Evolutionary conservation across 2,329 filamentous ascomycete genomes (phyloP).

Genomic region (Colletotrichum sublineola): DNA sequence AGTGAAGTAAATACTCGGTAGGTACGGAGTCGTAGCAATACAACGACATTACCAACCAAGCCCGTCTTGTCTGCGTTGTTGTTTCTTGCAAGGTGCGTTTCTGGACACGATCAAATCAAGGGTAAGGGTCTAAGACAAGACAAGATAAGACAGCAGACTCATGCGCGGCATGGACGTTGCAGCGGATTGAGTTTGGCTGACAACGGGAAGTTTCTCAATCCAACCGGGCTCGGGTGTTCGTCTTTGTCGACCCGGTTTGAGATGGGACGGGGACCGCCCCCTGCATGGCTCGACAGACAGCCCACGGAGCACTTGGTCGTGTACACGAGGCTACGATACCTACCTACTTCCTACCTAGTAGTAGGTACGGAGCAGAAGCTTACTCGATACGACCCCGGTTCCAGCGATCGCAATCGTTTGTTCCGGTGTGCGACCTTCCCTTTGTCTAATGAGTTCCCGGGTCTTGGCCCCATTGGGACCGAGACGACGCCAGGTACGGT

Average conservation of each 20-base stretch:
- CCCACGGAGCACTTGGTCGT: no score
- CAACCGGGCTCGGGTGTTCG: slow-evolving; percentile 14
- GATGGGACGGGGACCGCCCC: slow-evolving; percentile 13
- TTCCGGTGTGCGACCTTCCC: not conserved
- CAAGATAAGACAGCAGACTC: not conserved
- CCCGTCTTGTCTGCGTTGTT: no score
- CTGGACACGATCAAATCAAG: not conserved
- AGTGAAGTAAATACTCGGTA: no score
- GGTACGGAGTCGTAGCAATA: no score
- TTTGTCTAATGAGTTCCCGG: slow-evolving; percentile 1
- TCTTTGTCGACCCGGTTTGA: slow-evolving; percentile 33
- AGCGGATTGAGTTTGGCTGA: slow-evolving; percentile 12
- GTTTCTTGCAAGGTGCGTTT: not conserved
- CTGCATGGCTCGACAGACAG: no score
- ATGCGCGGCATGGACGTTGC: not conserved
- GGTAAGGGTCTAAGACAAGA: slow-evolving; percentile 34
- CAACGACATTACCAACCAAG: no score
- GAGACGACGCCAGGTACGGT: no score
- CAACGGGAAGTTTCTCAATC: not conserved
- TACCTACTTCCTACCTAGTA: no score
- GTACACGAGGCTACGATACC: no score
- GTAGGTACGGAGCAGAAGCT: no score
- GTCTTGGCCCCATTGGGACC: no score
- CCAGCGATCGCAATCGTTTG: slow-evolving; percentile 37
- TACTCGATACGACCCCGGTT: slow-evolving; percentile 24